A percentile compares a stretch with the other conserved stretches of the same genome.
phyloP scores from a whole-genome alignment of 805 yeast species.

The Ogataea trehalophila region DNA sequence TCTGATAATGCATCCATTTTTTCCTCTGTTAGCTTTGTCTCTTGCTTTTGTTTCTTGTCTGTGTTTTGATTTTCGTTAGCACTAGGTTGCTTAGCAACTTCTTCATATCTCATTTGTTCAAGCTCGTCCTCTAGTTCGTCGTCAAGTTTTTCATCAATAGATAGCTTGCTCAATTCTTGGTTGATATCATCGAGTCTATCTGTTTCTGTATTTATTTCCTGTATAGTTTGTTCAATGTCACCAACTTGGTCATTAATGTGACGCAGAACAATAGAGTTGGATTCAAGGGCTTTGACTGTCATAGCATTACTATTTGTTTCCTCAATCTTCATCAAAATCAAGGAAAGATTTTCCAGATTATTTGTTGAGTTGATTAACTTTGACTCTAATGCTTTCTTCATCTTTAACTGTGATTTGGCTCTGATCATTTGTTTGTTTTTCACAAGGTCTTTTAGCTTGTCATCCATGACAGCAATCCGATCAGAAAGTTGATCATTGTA shows the following conservation, averaged over 20 bases:
- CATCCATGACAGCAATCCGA: constrained; percentile 10
- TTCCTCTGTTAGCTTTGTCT: neutral
- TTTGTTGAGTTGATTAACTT: constrained; percentile 17
- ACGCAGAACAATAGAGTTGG: constrained; percentile 21
- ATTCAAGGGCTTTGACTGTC: constrained; percentile 20
- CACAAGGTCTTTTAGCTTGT: constrained; percentile 10
- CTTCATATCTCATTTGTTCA: constrained; percentile 6
- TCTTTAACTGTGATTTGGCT: constrained; percentile 23
- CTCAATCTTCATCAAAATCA: constrained; percentile 21
- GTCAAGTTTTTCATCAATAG: constrained; percentile 7
- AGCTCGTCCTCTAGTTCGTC: constrained; percentile 24
- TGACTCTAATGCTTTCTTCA: constrained; percentile 17
- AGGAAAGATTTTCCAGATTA: constrained; percentile 21
- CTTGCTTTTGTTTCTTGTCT: neutral
- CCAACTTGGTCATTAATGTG: constrained; percentile 20
- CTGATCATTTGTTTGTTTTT: constrained; percentile 11
- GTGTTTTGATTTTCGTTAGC: neutral
- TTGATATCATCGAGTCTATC: constrained; percentile 17
- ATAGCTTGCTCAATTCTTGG: constrained; percentile 7
- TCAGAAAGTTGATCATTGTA: constrained; percentile 13
- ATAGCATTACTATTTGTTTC: constrained; percentile 24
- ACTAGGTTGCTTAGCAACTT: neutral
- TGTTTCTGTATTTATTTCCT: constrained; percentile 15
- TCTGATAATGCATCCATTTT: neutral
- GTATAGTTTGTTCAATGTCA: constrained; percentile 18